Percentiles rank a stretch among this genome's conserved stretches.
These are phyloP conservation scores for Vitis hybrid DNA, from an alignment of 177 flowering plant genomes.

Conservation along the genomic window DNA sequence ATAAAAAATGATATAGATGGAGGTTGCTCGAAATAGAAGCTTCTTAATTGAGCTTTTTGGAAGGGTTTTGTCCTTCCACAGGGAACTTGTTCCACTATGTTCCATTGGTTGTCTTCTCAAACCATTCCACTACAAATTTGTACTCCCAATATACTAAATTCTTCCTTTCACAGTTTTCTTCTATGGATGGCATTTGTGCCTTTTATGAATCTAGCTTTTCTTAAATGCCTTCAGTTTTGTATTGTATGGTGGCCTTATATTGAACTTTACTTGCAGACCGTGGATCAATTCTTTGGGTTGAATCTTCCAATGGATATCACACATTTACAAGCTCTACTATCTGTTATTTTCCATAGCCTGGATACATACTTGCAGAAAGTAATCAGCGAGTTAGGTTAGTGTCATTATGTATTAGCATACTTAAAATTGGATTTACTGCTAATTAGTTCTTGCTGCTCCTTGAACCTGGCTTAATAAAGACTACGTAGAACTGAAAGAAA, in stretches of 20 bases:
- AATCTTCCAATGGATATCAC: conserved; percentile 69
- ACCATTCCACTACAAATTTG: no score
- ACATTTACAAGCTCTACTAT: conserved; percentile 75
- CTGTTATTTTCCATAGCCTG: conserved; percentile 63
- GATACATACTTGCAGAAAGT: conserved; percentile 62
- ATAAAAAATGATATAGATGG: conserved; percentile 3
- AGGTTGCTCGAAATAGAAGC: neutral
- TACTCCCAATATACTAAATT: neutral
- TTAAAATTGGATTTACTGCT: neutral
- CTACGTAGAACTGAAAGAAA: no score
- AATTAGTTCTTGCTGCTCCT: neutral
- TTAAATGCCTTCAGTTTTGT: neutral
- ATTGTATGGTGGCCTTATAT: neutral
- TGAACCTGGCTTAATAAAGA: neutral
- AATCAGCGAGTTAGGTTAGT: conserved; percentile 56
- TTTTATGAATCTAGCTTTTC: conserved; percentile 3
- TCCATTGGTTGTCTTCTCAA: no score
- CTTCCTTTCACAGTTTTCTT: neutral
- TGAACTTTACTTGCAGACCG: conserved; percentile 54
- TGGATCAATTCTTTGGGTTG: conserved; percentile 74
- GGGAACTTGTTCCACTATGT: no score
- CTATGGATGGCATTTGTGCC: neutral
- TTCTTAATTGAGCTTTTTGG: neutral
- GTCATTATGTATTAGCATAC: neutral
- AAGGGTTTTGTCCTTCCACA: neutral